Percentiles rank a stretch among this genome's conserved stretches.
These are phyloP conservation scores for Rhodosporidiobolus sp. DNA, from an alignment of 768 basidiomycete genomes.

Conservation along the genomic window DNA sequence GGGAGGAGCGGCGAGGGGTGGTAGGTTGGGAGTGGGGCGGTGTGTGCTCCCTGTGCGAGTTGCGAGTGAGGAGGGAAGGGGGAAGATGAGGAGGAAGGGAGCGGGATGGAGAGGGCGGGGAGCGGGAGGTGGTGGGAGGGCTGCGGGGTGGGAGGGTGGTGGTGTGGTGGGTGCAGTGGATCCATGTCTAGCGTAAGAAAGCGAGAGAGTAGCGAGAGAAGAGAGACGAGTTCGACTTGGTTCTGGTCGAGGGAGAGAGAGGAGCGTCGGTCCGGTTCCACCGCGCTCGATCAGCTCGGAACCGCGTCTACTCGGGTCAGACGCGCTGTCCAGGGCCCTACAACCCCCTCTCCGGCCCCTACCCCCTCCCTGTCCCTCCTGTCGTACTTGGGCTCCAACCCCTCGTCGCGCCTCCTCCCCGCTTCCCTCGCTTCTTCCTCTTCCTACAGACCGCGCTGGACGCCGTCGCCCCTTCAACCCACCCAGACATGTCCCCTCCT, in stretches of 20 bases:
- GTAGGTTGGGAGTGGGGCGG: conserved; percentile 3
- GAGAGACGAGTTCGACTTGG: background rate
- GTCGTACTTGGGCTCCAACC: no score
- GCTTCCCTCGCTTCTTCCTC: no score
- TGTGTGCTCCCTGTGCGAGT: background rate
- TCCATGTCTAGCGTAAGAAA: background rate
- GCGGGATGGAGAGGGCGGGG: background rate
- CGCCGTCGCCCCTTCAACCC: background rate
- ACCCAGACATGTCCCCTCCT: background rate
- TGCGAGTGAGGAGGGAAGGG: background rate
- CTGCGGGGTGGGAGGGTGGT: background rate
- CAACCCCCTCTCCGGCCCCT: no score
- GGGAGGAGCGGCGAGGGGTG: conserved; percentile 6
- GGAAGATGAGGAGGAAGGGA: background rate
- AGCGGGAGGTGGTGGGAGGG: background rate
- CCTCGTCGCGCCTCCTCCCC: no score
- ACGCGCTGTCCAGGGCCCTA: no score
- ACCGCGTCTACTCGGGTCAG: no score
- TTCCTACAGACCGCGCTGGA: no score
- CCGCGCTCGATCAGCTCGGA: background rate
- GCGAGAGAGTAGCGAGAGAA: background rate
- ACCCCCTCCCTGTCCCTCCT: no score
- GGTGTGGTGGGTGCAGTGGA: background rate
- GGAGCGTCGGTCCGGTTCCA: background rate
- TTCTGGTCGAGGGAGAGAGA: no score